Evolutionary conservation across 495 filamentous ascomycete genomes (phyloP), one percentile per base, ranked within the genome.

Genomic region (Hypoxylon subgilvum): DNA sequence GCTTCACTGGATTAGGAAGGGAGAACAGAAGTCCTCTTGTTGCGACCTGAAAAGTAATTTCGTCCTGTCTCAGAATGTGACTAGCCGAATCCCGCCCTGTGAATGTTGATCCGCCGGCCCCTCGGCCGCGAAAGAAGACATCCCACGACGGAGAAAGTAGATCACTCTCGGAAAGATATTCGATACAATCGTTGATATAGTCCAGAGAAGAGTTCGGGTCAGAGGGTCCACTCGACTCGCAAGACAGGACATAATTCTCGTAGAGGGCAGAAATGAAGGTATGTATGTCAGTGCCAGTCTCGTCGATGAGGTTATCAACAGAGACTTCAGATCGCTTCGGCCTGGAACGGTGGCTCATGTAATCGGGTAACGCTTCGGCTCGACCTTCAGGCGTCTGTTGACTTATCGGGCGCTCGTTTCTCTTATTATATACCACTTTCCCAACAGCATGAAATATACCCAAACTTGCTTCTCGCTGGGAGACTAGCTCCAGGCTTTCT

Each of bases 391-490:
- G 61, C 4, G 72, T 65, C 4, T 69, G 65, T 1, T 52, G 55
- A 0, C 61, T 61, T 13, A 65, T 67, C 8, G 69, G 61, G 10
- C 22, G 45, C 40, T 78, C 77, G 22, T 84, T 79, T 31, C 94
- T 82, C 67, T 96, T 97, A 73, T 97, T 97, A 72, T 97, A 92
- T 2, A 96, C 84, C 2, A 97, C 88, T 62, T 92, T 96, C 12
- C 92, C 95, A 42, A 99, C 87, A 21, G 95, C 92, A 72, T 99
- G 95, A 66, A 99, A 99, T 52, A 99, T 87, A 1, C 91, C 92
- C 5, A 97, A 77, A 58, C 83, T 93, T 14, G 89, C 83, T 72
- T 96, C 92, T 41, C 95, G 82, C 63, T 92, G 90, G 1, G 88
- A 90, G 3, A 97, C 79, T 36, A 90, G 68, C 58, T 88, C 79